Percentiles rank a stretch among this genome's conserved stretches.
Evolutionary conservation across 2,329 filamentous ascomycete genomes (phyloP).

Genomic region (Pyrenophora seminiperda): DNA sequence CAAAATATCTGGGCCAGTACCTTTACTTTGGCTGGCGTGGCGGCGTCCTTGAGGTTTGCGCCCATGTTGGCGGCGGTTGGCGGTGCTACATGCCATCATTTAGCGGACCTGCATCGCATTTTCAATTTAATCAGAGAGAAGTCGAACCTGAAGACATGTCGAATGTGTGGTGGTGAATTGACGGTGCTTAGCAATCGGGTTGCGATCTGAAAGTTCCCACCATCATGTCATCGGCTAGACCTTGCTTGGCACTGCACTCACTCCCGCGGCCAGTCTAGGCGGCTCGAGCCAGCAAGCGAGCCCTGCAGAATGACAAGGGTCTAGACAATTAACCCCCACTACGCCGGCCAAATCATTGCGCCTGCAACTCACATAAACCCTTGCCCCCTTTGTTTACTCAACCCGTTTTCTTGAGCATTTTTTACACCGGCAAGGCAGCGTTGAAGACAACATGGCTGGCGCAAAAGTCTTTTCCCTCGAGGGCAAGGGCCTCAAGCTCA

Average conservation of each 20-base stretch:
- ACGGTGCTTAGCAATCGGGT: conserved; percentile 37
- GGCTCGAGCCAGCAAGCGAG: conserved; percentile 9
- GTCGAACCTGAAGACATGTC: conserved; percentile 44
- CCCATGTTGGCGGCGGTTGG: conserved; percentile 52
- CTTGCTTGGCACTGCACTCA: conserved; percentile 32
- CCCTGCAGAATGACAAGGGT: conserved; percentile 18
- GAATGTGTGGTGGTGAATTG: conserved; percentile 21
- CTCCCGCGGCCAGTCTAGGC: conserved; percentile 19
- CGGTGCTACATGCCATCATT: conserved; percentile 25
- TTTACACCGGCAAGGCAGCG: neutral
- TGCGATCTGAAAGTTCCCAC: conserved; percentile 11
- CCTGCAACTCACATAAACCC: conserved; percentile 8
- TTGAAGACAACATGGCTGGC: conserved; percentile 47
- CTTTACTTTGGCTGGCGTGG: conserved; percentile 52
- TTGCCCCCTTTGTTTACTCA: conserved; percentile 1
- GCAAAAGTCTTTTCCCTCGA: conserved; percentile 84
- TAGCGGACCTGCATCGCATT: conserved; percentile 12
- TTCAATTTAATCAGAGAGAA: conserved; percentile 4
- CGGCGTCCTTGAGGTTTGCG: conserved; percentile 51
- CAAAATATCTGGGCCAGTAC: conserved; percentile 14
- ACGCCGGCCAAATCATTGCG: conserved; percentile 33
- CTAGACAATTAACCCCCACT: conserved; percentile 38
- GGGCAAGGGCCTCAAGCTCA: conserved; percentile 89
- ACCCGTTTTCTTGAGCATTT: conserved; percentile 11
- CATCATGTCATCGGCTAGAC: conserved; percentile 26